Evolutionary conservation across 805 yeast genomes (phyloP).

Genomic region (Metschnikowia kunwiensis): DNA sequence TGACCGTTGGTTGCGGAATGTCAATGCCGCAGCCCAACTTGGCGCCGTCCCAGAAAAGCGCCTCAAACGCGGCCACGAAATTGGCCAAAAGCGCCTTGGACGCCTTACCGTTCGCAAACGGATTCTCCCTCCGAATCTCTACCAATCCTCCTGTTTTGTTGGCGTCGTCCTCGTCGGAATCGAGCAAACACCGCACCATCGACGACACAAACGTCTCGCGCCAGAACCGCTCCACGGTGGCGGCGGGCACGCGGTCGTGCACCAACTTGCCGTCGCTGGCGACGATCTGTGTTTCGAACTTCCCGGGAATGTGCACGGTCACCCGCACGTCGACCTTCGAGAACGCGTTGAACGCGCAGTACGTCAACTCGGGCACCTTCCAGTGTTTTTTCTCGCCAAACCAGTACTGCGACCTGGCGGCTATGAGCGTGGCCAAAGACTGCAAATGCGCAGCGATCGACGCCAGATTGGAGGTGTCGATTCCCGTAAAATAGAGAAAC

Average conservation of each 20-base stretch:
- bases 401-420: conserved; percentile 66
- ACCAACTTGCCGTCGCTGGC: conserved; percentile 51
- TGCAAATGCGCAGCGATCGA: conserved; percentile 75
- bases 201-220: conserved; percentile 61
- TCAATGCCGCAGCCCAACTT: conserved; percentile 64
- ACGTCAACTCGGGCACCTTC: conserved; percentile 69
- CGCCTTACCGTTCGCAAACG: conserved; percentile 50
- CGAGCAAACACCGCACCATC: conserved; percentile 68
- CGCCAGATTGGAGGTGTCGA: conserved; percentile 72
- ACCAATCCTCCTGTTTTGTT: conserved; percentile 58
- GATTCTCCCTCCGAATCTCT: conserved; percentile 80
- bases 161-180: conserved; percentile 65
- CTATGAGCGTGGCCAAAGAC: conserved; percentile 60
- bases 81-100: conserved; percentile 40
- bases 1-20: conserved; percentile 62
- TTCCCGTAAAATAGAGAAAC: conserved; percentile 69
- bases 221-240: conserved; percentile 54
- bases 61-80: conserved; percentile 65
- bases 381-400: conserved; percentile 70
- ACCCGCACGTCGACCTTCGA: conserved; percentile 68
- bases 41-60: conserved; percentile 62
- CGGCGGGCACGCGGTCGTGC: conserved; percentile 45
- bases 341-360: conserved; percentile 60
- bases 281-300: conserved; percentile 54
- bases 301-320: conserved; percentile 72